phyloP scores from a whole-genome alignment of 2,329 filamentous ascomycete species.

The Stemphylium beticola region DNA sequence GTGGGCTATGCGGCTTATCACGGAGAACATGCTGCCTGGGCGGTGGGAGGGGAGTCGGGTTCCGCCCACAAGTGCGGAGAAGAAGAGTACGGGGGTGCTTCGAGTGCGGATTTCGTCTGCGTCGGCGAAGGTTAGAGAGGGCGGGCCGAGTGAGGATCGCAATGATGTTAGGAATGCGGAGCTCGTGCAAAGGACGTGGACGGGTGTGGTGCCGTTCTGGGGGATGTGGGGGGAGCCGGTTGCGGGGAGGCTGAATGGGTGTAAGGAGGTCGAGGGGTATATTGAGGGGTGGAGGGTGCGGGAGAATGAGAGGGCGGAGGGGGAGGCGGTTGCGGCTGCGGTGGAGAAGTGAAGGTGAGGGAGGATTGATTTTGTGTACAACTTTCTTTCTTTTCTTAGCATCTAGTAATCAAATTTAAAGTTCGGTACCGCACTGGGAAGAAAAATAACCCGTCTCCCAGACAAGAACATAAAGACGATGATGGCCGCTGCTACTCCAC shows the following conservation, averaged over 20 bases:
- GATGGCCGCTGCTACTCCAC: conserved; percentile 16
- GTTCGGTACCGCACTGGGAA: neutral
- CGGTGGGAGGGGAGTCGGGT: conserved; percentile 41
- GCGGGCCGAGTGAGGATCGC: conserved; percentile 44
- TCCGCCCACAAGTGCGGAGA: conserved; percentile 39
- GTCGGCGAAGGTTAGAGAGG: conserved; percentile 42
- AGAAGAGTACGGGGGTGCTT: conserved; percentile 38
- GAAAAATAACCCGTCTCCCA: no score
- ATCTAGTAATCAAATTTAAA: neutral
- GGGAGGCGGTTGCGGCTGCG: conserved; percentile 36
- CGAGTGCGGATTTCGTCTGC: conserved; percentile 35
- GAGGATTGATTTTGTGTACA: neutral
- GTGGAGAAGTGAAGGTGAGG: conserved; percentile 22
- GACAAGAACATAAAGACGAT: no score
- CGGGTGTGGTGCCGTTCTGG: conserved; percentile 47
- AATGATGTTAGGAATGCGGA: conserved; percentile 36
- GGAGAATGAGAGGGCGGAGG: conserved; percentile 32
- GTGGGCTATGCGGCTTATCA: conserved; percentile 42
- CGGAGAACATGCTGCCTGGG: conserved; percentile 40
- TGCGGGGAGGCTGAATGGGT: conserved; percentile 48
- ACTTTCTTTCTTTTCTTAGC: no score
- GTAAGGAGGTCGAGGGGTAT: conserved; percentile 65
- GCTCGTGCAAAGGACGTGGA: conserved; percentile 38
- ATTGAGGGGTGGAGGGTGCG: conserved; percentile 53
- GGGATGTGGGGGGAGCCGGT: conserved; percentile 43